phyloP scores from a whole-genome alignment of 2,329 filamentous ascomycete genomes.

The Verticillium albo-atrum region DNA sequence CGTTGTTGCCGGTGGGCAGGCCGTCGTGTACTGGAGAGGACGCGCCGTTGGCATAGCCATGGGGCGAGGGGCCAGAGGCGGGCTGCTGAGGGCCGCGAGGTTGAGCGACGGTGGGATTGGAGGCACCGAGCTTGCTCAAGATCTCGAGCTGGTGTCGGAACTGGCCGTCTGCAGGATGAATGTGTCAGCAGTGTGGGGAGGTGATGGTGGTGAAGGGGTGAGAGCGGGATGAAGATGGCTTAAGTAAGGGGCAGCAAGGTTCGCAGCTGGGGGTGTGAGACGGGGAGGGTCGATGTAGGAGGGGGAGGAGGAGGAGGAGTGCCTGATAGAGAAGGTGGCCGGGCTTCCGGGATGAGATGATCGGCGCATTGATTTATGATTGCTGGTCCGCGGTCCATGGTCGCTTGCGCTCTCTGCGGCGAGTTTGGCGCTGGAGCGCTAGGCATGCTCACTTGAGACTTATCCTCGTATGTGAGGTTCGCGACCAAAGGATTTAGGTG shows the following conservation, averaged over 20 bases:
- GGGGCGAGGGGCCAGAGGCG: conserved; percentile 27
- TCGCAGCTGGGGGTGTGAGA: neutral
- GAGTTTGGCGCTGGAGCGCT: neutral
- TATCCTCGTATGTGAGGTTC: neutral
- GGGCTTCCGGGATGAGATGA: neutral
- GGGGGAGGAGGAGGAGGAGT: neutral
- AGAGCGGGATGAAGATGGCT: neutral
- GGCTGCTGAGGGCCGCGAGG: conserved; percentile 20
- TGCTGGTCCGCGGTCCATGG: neutral
- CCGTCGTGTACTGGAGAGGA: conserved; percentile 29
- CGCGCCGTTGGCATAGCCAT: conserved; percentile 38
- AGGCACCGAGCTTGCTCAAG: conserved; percentile 31
- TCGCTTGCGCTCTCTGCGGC: too few relatives aligned
- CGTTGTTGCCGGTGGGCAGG: conserved; percentile 24
- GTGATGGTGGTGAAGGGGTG: neutral
- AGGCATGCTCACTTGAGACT: neutral
- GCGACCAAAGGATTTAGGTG: neutral
- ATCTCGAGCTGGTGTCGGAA: conserved; percentile 40
- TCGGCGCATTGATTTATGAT: neutral
- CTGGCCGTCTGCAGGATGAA: conserved; percentile 18
- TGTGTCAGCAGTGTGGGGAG: conserved; percentile 1
- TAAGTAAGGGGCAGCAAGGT: neutral
- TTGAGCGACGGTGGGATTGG: conserved; percentile 20
- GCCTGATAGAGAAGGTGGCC: neutral
- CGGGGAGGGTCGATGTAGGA: neutral